Evolutionary conservation across 495 filamentous ascomycete genomes (phyloP).

Genomic region (Podospora fimiseda): DNA sequence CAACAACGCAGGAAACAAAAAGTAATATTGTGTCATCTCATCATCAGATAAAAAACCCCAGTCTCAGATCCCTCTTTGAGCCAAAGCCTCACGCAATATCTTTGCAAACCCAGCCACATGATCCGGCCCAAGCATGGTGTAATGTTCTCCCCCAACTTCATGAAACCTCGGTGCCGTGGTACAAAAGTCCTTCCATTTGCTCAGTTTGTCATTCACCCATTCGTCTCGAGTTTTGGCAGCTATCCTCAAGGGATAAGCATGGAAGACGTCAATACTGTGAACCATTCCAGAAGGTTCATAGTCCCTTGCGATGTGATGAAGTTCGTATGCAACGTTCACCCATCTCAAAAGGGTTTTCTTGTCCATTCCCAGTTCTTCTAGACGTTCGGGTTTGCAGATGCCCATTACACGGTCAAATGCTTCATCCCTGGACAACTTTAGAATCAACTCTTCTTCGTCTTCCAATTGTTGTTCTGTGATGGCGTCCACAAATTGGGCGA

Average conservation of each 20-base stretch:
- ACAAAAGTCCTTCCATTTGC: conserved; percentile 41
- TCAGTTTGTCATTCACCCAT: conserved; percentile 38
- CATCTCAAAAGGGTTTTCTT: conserved; percentile 28
- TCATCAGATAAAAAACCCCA: too few species aligned
- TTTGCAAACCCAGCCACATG: too few species aligned
- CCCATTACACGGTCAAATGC: conserved; percentile 3
- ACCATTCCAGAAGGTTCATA: conserved; percentile 49
- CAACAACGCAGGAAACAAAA: too few species aligned
- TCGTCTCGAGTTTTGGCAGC: conserved; percentile 40
- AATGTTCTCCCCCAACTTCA: conserved; percentile 34
- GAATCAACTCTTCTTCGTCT: conserved; percentile 10
- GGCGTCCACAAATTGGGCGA: conserved; percentile 45
- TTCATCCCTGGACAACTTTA: conserved; percentile 24
- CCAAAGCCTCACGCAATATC: too few species aligned
- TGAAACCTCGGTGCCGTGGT: conserved; percentile 21
- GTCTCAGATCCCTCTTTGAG: too few species aligned
- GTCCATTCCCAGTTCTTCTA: conserved; percentile 36
- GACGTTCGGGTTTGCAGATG: conserved; percentile 18
- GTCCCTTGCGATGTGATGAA: conserved; percentile 42
- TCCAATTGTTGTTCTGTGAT: conserved; percentile 33
- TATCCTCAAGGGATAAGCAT: conserved; percentile 34
- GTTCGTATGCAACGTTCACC: conserved; percentile 33
- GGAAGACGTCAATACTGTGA: conserved; percentile 44
- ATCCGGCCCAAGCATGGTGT: conserved; percentile 35
- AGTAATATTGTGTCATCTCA: too few species aligned